Percentiles rank a stretch among this genome's conserved stretches.
Conservation (phyloP, 768 basidiomycete genomes). For the Suillus clintonianus region DNA sequence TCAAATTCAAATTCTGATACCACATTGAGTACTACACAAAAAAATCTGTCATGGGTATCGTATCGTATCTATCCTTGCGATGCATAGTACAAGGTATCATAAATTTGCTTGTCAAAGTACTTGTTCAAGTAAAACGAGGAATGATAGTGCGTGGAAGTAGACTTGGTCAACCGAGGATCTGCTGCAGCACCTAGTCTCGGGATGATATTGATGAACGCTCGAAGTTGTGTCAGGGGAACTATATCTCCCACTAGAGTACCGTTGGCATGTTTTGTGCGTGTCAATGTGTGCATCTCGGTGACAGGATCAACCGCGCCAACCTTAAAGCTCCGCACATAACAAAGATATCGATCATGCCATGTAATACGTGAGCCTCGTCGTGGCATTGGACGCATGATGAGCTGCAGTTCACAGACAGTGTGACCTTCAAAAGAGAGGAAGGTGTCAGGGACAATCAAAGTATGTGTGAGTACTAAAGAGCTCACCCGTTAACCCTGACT, state of each 20-base stretch:
- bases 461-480: background rate
- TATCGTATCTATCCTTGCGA: background rate
- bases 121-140: constrained; percentile 32
- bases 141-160: constrained; percentile 23
- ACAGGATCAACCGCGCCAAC: too few relatives aligned
- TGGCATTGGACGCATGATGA: too few relatives aligned
- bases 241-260: constrained; percentile 26
- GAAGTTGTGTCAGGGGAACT: constrained; percentile 23
- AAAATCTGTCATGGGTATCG: background rate
- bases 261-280: constrained; percentile 15
- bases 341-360: too few relatives aligned
- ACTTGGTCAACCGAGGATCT: constrained; percentile 20
- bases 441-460: background rate
- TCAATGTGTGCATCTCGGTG: constrained; percentile 26
- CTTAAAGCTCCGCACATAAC: too few relatives aligned
- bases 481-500: too few relatives aligned
- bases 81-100: constrained; percentile 3
- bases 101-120: constrained; percentile 36
- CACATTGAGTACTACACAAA: background rate
- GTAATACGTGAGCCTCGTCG: too few relatives aligned
- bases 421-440: background rate
- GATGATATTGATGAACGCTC: constrained; percentile 26
- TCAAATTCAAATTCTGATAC: background rate
- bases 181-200: constrained; percentile 29
- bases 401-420: too few relatives aligned